Conservation (phyloP, 2,329 filamentous ascomycete species). For the Diaporthe citriasiana region DNA sequence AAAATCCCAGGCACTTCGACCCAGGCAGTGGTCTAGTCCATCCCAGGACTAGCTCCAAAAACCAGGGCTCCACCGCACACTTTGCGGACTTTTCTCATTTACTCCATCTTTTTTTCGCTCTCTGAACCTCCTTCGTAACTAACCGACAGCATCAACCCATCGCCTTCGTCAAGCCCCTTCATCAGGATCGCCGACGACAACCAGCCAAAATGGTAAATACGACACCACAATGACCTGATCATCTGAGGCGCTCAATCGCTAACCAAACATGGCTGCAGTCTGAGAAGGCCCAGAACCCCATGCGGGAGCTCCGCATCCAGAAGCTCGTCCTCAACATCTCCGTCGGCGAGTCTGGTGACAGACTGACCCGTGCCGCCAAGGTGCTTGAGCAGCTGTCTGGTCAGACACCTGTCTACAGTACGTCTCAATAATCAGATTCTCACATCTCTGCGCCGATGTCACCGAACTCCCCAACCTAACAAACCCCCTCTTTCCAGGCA, state of each 20-base stretch:
- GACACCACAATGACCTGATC: neutral
- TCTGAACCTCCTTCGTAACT: constrained; percentile 30
- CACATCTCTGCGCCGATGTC: neutral
- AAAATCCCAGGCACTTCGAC: constrained; percentile 2
- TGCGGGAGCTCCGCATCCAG: constrained; percentile 99
- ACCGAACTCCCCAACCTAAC: neutral
- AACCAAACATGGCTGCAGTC: constrained; percentile 62
- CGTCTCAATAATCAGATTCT: constrained; percentile 50
- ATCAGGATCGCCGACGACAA: constrained; percentile 42
- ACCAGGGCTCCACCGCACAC: constrained; percentile 41
- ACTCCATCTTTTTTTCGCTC: constrained; percentile 36
- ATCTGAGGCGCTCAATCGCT: constrained; percentile 44
- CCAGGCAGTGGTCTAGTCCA: constrained; percentile 40
- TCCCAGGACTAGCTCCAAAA: constrained; percentile 42
- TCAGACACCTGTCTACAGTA: constrained; percentile 99
- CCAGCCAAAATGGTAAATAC: constrained; percentile 55
- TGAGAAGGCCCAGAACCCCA: constrained; percentile 96
- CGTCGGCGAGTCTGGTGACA: constrained; percentile 99
- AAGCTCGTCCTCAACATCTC: constrained; percentile 99
- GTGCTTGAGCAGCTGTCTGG: constrained; percentile 99
- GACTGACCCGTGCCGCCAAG: constrained; percentile 99
- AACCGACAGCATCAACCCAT: constrained; percentile 37
- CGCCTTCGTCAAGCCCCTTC: constrained; percentile 41
- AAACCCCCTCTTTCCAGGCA: constrained; percentile 71
- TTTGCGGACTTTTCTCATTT: constrained; percentile 37